Evolutionary conservation across 805 yeast species (phyloP).

Genomic region (Cyberlindnera japonica): DNA sequence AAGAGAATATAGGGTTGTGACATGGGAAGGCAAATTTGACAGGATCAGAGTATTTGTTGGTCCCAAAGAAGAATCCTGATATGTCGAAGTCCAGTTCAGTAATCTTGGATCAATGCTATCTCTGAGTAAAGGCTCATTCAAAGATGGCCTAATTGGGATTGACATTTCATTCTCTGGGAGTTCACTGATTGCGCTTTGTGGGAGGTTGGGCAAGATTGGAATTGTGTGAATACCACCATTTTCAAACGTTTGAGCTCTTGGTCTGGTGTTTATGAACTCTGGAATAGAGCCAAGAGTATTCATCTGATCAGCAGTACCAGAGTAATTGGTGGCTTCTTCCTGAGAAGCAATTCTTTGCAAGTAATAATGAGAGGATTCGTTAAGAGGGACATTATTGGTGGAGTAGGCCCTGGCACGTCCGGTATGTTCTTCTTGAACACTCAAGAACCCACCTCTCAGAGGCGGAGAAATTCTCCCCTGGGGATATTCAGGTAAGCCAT

Average conservation of each 20-base stretch:
- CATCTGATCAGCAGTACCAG: slow-evolving; percentile 16
- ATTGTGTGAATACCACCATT: slow-evolving; percentile 24
- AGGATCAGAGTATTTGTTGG: slow-evolving; percentile 77
- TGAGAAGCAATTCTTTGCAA: slow-evolving; percentile 9
- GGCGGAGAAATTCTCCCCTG: slow-evolving; percentile 22
- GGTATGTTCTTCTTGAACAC: slow-evolving; percentile 16
- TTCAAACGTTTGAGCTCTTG: slow-evolving; percentile 41
- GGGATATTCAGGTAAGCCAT: slow-evolving; percentile 5
- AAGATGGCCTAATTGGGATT: slow-evolving; percentile 5
- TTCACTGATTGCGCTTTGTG: slow-evolving; percentile 13
- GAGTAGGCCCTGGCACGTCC: slow-evolving; percentile 28
- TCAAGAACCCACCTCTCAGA: slow-evolving; percentile 7
- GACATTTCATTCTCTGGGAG: slow-evolving; percentile 8
- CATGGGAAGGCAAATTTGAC: slow-evolving; percentile 68
- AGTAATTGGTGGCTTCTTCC: slow-evolving; percentile 13
- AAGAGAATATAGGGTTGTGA: slow-evolving; percentile 50
- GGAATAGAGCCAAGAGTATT: slow-evolving; percentile 12
- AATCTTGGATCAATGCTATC: slow-evolving; percentile 62
- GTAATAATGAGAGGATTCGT: slow-evolving; percentile 20
- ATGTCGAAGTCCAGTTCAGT: slow-evolving; percentile 63
- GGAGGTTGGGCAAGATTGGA: slow-evolving; percentile 28
- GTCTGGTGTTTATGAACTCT: slow-evolving; percentile 26
- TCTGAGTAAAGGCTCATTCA: slow-evolving; percentile 31
- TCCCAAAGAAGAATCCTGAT: slow-evolving; percentile 63
- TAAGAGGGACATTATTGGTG: slow-evolving; percentile 22